Conservation (phyloP, 1,139 yeast genomes). For the Spencermartinsiella ligniputridi region DNA sequence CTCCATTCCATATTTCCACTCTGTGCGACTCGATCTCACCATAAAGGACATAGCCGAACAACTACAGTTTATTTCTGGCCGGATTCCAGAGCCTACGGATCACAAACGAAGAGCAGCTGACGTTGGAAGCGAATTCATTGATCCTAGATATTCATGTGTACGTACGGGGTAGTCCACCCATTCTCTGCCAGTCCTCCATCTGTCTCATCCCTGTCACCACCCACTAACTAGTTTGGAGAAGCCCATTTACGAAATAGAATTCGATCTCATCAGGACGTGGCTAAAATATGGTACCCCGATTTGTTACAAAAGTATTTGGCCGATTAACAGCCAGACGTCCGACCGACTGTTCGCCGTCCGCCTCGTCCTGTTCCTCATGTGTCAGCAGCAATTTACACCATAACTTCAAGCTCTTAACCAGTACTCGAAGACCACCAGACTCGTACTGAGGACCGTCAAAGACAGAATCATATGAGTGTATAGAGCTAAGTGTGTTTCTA, state of each 20-base stretch:
- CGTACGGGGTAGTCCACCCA: slow-evolving; percentile 8
- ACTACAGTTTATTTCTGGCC: slow-evolving; percentile 25
- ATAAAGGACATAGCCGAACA: slow-evolving; percentile 28
- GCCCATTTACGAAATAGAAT: slow-evolving; percentile 60
- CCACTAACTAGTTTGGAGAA: slow-evolving; percentile 41
- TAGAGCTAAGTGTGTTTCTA: too few relatives aligned
- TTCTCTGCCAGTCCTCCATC: background rate
- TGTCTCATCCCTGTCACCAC: background rate
- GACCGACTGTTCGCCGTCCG: too few relatives aligned
- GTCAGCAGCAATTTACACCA: background rate
- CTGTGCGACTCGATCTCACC: slow-evolving; percentile 32
- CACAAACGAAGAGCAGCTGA: slow-evolving; percentile 26
- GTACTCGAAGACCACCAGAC: background rate
- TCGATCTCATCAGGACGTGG: slow-evolving; percentile 66
- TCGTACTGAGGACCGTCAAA: background rate
- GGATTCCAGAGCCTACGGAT: slow-evolving; percentile 30
- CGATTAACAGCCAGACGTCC: too few relatives aligned
- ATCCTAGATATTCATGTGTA: slow-evolving; percentile 30
- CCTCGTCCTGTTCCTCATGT: background rate
- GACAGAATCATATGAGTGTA: background rate
- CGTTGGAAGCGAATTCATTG: slow-evolving; percentile 35
- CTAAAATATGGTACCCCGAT: slow-evolving; percentile 58
- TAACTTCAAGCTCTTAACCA: background rate
- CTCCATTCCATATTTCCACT: slow-evolving; percentile 37
- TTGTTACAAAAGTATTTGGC: slow-evolving; percentile 30